Percentiles rank a stretch among this genome's conserved stretches.
Conservation (phyloP, 2,329 filamentous ascomycete species). For the Xylariaceae sp. region DNA sequence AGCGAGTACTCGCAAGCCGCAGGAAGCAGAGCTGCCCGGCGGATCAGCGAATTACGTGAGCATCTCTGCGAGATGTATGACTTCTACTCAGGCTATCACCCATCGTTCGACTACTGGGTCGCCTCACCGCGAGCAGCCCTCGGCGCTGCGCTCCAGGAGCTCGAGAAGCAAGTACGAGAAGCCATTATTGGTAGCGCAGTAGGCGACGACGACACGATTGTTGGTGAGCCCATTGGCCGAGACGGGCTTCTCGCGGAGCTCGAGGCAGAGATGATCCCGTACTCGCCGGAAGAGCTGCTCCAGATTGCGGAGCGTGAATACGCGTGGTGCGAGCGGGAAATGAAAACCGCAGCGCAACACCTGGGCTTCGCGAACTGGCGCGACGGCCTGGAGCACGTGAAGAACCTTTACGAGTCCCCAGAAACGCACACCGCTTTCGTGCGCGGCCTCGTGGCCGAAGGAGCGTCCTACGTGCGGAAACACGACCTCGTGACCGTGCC, state of each 20-base stretch:
- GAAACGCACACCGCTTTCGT: constrained; percentile 60
- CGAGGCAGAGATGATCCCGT: constrained; percentile 62
- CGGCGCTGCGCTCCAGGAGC: constrained; percentile 45
- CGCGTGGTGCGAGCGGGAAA: constrained; percentile 61
- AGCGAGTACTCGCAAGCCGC: constrained; percentile 47
- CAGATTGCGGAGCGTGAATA: constrained; percentile 57
- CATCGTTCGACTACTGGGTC: constrained; percentile 63
- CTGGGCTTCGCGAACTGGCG: constrained; percentile 59
- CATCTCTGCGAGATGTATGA: constrained; percentile 53
- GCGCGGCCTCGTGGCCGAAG: constrained; percentile 56
- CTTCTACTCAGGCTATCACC: constrained; percentile 63
- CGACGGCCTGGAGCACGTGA: constrained; percentile 60
- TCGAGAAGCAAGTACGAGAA: constrained; percentile 44
- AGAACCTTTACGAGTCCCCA: constrained; percentile 58
- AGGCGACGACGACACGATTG: constrained; percentile 55
- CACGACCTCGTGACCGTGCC: constrained; percentile 63
- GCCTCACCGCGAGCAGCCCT: constrained; percentile 50
- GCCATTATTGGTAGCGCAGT: constrained; percentile 52
- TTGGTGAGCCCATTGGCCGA: constrained; percentile 62
- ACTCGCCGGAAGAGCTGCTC: constrained; percentile 62
- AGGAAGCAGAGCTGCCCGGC: constrained; percentile 54
- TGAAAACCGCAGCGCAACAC: constrained; percentile 55
- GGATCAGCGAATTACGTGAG: constrained; percentile 46
- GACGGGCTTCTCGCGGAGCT: constrained; percentile 58
- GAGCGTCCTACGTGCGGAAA: constrained; percentile 57